Evolutionary conservation across 805 yeast species (phyloP).

Genomic region (Starmerella vaccinii): DNA sequence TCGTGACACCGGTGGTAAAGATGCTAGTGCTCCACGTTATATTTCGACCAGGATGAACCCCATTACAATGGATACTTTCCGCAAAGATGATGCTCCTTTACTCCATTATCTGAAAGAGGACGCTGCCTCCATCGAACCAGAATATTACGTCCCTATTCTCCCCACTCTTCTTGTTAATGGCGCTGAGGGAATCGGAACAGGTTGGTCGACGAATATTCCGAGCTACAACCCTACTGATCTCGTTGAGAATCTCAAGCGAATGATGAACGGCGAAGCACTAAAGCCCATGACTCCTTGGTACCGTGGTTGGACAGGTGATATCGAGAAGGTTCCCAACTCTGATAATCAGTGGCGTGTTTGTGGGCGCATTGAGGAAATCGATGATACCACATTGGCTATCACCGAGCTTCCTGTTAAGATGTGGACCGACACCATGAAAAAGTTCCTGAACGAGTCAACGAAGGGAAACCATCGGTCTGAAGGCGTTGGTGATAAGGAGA

Average conservation of each 20-base stretch:
- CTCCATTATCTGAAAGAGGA: slow-evolving; percentile 80
- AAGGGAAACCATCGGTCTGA: slow-evolving; percentile 21
- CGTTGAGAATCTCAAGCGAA: slow-evolving; percentile 56
- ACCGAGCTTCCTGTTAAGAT: slow-evolving; percentile 85
- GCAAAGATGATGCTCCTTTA: slow-evolving; percentile 68
- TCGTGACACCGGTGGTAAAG: slow-evolving; percentile 94
- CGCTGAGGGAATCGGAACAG: slow-evolving; percentile 96
- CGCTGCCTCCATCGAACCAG: slow-evolving; percentile 88
- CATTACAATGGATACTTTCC: slow-evolving; percentile 66
- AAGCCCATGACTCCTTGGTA: slow-evolving; percentile 84
- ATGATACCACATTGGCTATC: slow-evolving; percentile 70
- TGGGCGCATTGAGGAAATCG: slow-evolving; percentile 74
- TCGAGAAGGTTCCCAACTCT: slow-evolving; percentile 45
- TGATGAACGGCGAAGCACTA: slow-evolving; percentile 64
- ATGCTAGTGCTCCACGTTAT: slow-evolving; percentile 96
- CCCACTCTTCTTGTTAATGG: slow-evolving; percentile 96
- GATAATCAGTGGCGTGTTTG: slow-evolving; percentile 59
- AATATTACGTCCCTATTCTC: slow-evolving; percentile 85
- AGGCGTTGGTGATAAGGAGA: slow-evolving; percentile 45
- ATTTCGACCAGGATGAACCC: slow-evolving; percentile 76
- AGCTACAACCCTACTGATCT: slow-evolving; percentile 79
- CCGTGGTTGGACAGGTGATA: slow-evolving; percentile 85
- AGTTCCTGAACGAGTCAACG: slow-evolving; percentile 62
- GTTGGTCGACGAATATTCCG: slow-evolving; percentile 94
- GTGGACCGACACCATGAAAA: slow-evolving; percentile 90